These are phyloP conservation scores for Ustilago cynodontis DNA, from an alignment of 1,284 basidiomycete species.

Conservation along the genomic window DNA sequence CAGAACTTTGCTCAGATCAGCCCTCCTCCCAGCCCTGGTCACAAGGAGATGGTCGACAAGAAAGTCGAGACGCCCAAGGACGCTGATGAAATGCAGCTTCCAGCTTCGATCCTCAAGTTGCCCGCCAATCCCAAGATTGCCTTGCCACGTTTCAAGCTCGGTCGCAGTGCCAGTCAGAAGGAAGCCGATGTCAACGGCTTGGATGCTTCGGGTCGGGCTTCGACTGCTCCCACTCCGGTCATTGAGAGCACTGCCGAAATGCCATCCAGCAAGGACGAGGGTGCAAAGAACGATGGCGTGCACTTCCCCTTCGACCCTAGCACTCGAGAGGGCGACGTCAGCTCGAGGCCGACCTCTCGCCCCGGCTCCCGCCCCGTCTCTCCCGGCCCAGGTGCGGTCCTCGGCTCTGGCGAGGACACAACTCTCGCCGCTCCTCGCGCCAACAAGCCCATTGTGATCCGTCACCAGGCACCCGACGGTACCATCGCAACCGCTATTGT, in stretches of 20 bases:
- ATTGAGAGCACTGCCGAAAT: constrained; percentile 22
- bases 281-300: constrained; percentile 17
- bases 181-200: constrained; percentile 5
- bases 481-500: constrained; percentile 54
- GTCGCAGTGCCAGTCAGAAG: constrained; percentile 32
- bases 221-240: constrained; percentile 21
- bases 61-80: constrained; percentile 35
- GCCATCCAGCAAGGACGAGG: constrained; percentile 7
- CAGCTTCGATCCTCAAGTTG: constrained; percentile 37
- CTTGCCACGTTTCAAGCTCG: constrained; percentile 47
- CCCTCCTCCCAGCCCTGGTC: constrained; percentile 57
- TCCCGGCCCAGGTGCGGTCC: constrained; percentile 27
- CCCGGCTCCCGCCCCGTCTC: constrained; percentile 44
- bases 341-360: constrained; percentile 30
- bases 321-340: constrained; percentile 14
- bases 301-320: constrained; percentile 27
- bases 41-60: constrained; percentile 47
- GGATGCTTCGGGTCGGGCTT: constrained; percentile 1
- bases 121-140: constrained; percentile 43
- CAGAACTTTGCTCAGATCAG: constrained; percentile 60
- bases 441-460: constrained; percentile 58
- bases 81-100: constrained; percentile 35
- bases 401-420: constrained; percentile 16
- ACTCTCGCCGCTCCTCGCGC: constrained; percentile 31
- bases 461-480: constrained; percentile 50